Evolutionary conservation across 331 rosid genomes (phyloP).

Genomic region (Cucumis variabilis): DNA sequence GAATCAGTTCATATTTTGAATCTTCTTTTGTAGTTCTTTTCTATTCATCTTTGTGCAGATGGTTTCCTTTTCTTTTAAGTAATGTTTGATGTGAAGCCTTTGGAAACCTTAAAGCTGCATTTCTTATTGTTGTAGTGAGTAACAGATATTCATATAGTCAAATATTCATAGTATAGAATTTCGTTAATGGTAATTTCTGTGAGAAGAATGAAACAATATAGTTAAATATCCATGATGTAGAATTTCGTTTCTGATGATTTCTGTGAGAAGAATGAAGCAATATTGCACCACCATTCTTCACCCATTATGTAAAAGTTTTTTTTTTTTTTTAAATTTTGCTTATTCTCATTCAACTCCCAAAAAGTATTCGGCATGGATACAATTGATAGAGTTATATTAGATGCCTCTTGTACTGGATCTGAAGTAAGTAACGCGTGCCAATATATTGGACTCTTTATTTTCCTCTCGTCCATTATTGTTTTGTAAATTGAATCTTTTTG

Average conservation of each 20-base stretch:
- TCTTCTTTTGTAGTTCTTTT: conserved; percentile 5
- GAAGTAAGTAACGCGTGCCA: too few relatives aligned
- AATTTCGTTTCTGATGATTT: background rate
- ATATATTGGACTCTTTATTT: too few relatives aligned
- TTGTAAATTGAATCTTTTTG: too few relatives aligned
- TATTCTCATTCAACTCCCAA: too few relatives aligned
- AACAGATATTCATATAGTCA: conserved; percentile 24
- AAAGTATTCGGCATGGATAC: too few relatives aligned
- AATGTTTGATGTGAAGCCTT: conserved; percentile 98
- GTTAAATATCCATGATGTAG: background rate
- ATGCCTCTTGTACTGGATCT: too few relatives aligned
- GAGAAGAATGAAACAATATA: too few relatives aligned
- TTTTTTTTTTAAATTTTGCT: too few relatives aligned
- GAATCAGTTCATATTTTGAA: conserved; percentile 10
- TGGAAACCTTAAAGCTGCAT: conserved; percentile 99
- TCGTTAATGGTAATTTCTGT: too few relatives aligned
- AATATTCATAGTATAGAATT: too few relatives aligned
- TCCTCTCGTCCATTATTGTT: too few relatives aligned
- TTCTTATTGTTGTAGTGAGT: conserved; percentile 96
- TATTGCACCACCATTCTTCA: background rate
- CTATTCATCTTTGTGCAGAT: conserved; percentile 72
- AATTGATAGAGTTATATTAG: too few relatives aligned
- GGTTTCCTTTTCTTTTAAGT: conserved; percentile 92
- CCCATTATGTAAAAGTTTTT: conserved; percentile 4
- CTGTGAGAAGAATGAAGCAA: conserved; percentile 6